These are phyloP conservation scores for Yamadazyma atlantica DNA, from an alignment of 1,139 yeast genomes.

Conservation along the genomic window DNA sequence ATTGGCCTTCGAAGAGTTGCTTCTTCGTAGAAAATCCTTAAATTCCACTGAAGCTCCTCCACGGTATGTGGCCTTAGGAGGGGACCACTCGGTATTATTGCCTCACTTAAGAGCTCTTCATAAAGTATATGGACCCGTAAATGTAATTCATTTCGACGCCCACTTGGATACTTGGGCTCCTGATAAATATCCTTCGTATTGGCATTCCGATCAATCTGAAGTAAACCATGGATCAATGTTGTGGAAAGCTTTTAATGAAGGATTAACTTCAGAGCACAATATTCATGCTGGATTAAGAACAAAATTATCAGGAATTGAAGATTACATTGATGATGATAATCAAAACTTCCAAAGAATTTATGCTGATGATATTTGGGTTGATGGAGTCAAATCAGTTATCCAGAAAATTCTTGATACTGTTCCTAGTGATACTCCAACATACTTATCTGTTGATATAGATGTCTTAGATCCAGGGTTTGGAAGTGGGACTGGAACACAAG, in stretches of 20 bases:
- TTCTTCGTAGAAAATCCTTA: constrained; percentile 30
- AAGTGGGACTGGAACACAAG: constrained; percentile 84
- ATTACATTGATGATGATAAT: constrained; percentile 60
- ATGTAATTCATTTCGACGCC: constrained; percentile 76
- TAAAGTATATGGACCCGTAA: constrained; percentile 59
- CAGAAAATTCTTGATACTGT: constrained; percentile 49
- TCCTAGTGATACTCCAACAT: constrained; percentile 61
- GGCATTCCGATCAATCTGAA: constrained; percentile 65
- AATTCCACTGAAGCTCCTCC: constrained; percentile 42
- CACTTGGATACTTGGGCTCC: constrained; percentile 83
- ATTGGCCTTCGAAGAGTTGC: constrained; percentile 59
- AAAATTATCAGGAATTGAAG: constrained; percentile 60
- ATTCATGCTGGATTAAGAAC: constrained; percentile 76
- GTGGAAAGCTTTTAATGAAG: constrained; percentile 74
- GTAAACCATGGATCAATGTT: constrained; percentile 81
- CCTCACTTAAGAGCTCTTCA: constrained; percentile 68
- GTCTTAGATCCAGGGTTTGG: constrained; percentile 81
- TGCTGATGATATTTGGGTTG: constrained; percentile 69
- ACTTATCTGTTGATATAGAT: constrained; percentile 73
- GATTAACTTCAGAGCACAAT: constrained; percentile 54
- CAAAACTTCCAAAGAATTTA: constrained; percentile 65
- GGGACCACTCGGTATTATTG: constrained; percentile 72
- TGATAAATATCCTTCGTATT: constrained; percentile 60
- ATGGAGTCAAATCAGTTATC: constrained; percentile 57
- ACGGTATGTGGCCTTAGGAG: constrained; percentile 68